Evolutionary conservation across 2,329 filamentous ascomycete genomes (phyloP), one percentile per base, ranked within the genome.

Genomic region (Fusarium heterosporum): DNA sequence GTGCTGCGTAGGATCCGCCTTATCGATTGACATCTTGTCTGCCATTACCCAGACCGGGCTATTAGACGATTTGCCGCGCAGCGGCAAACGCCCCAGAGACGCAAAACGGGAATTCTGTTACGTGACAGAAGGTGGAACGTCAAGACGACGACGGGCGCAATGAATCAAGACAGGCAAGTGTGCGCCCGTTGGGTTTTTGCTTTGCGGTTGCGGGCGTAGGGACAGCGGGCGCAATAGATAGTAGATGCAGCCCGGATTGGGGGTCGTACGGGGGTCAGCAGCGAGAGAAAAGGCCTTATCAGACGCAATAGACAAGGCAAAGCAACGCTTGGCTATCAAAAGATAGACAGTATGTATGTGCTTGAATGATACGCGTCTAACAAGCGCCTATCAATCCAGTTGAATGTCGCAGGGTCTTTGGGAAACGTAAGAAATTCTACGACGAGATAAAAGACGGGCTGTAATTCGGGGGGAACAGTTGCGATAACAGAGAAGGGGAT

Each of bases 11-110:
- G 65, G 70, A 66, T 74, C 67, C 69, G 74, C 84, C 78, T 86
- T 85, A 77, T 89, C 87, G 78, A 89, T 86, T 71, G 87, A 89
- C 88, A 89, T 90, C 71, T 82, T 87, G 79, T 89, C 86, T 79
- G 86, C 85, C 87, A 90, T 62, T 90, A 77, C 81, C 71, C 71
- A 69, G 69, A 66, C 61, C 45, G 72, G 72, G 72, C 62, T 72
- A 69, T 49, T 72, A 73, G 67, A 74, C 71, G 74, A 77, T 68
- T 68, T 76, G 75, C 76, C 76, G 76, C 76, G 65, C 69, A 72
- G 76, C 76, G 76, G 75, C 75, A 76, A 75, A 73, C 75, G 75
- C 75, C 76, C 75, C 75, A 72, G 69, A 71, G 57, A 70, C 68
- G 71, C 75, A 78, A 75, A 78, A 76, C 70, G 72, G 74, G 69